Conservation (phyloP, 805 yeast species). For the Candida silvatica region DNA sequence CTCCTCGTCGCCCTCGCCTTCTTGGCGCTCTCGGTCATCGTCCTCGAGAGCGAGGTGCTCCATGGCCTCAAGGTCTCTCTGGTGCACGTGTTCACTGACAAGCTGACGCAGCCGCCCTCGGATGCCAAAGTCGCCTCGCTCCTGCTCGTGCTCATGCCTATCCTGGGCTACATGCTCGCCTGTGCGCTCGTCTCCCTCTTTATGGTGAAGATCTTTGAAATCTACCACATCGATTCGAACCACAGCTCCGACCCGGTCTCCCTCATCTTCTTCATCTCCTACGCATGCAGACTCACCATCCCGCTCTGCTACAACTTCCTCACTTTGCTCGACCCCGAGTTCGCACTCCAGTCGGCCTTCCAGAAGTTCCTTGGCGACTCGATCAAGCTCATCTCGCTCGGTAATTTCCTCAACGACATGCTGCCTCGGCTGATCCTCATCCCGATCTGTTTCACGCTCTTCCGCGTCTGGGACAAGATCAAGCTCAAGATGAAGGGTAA, state of each 20-base stretch:
- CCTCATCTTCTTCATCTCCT: conserved; percentile 68
- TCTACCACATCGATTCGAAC: conserved; percentile 63
- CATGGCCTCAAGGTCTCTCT: conserved; percentile 62
- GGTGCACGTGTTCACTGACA: conserved; percentile 35
- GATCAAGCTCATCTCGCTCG: conserved; percentile 67
- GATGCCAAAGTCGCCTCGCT: conserved; percentile 18
- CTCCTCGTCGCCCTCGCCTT: conserved; percentile 35
- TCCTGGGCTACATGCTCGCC: conserved; percentile 61
- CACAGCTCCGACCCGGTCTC: conserved; percentile 68
- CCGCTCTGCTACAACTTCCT: conserved; percentile 77
- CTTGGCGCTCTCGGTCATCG: conserved; percentile 36
- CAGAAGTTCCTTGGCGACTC: conserved; percentile 70
- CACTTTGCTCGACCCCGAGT: conserved; percentile 41
- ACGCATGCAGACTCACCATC: conserved; percentile 72
- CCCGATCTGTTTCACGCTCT: conserved; percentile 58
- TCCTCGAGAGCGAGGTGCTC: conserved; percentile 67
- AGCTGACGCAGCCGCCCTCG: conserved; percentile 14
- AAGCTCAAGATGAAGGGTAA: conserved; percentile 26
- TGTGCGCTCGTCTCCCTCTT: conserved; percentile 60
- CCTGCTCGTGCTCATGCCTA: conserved; percentile 32
- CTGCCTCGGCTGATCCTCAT: conserved; percentile 67
- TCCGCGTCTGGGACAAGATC: conserved; percentile 59
- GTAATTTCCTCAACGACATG: conserved; percentile 61
- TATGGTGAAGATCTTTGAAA: conserved; percentile 59
- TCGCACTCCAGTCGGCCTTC: conserved; percentile 35